Evolutionary conservation across 345 rosid species (phyloP).

Genomic region (Ricinus communis): DNA sequence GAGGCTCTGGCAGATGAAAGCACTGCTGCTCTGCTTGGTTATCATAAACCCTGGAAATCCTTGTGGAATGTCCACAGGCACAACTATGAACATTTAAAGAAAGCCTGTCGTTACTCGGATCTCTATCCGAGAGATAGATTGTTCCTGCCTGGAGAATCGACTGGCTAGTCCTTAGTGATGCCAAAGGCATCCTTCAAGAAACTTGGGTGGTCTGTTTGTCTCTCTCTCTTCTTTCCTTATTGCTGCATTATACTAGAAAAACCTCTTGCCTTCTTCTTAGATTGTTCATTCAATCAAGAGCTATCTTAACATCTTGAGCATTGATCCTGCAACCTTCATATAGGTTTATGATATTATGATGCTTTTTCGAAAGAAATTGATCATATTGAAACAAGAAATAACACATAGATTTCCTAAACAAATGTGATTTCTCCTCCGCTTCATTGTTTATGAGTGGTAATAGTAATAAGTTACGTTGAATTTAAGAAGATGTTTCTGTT

Average conservation of each 20-base stretch:
- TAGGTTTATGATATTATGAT: conserved; percentile 37
- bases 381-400: too few species aligned
- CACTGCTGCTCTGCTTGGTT: conserved; percentile 55
- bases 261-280: conserved; percentile 20
- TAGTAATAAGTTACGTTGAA: too few species aligned
- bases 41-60: conserved; percentile 55
- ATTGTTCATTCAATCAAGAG: conserved; percentile 40
- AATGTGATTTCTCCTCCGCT: too few species aligned
- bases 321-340: conserved; percentile 48
- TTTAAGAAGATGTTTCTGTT: too few species aligned
- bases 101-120: conserved; percentile 30
- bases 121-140: conserved; percentile 30
- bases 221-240: background rate
- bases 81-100: conserved; percentile 45
- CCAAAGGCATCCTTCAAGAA: conserved; percentile 19
- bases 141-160: conserved; percentile 36
- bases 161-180: conserved; percentile 25
- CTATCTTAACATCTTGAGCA: conserved; percentile 35
- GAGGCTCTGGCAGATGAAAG: conserved; percentile 60
- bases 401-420: too few species aligned
- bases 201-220: conserved; percentile 25
- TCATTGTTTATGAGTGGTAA: too few species aligned
- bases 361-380: too few species aligned
- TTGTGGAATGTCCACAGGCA: conserved; percentile 46
- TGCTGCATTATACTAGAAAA: too few species aligned